A percentile compares a stretch with the other conserved stretches of the same genome.
Evolutionary conservation across 1,284 basidiomycete genomes (phyloP).

Genomic region (Takashimella tepidaria): DNA sequence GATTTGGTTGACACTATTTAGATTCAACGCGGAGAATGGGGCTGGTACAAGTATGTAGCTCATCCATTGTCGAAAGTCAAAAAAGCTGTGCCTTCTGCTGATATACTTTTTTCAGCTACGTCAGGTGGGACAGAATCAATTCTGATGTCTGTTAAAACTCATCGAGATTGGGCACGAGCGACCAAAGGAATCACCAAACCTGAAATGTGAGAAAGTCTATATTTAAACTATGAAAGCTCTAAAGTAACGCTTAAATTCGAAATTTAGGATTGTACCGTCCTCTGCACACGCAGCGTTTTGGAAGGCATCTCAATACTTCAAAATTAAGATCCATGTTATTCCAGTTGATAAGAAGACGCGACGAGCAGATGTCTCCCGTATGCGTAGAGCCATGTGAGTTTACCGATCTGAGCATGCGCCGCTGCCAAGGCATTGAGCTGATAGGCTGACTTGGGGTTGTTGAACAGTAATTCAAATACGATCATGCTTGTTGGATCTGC

Average conservation of each 20-base stretch:
- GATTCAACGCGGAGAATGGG: slow-evolving; percentile 74
- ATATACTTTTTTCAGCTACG: slow-evolving; percentile 56
- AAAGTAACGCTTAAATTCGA: neutral
- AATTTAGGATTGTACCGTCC: slow-evolving; percentile 66
- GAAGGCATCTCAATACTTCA: slow-evolving; percentile 85
- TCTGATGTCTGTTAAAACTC: slow-evolving; percentile 75
- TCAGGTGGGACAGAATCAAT: slow-evolving; percentile 96
- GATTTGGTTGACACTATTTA: no score
- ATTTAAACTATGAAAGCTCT: slow-evolving; percentile 8
- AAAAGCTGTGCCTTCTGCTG: neutral
- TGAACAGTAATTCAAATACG: slow-evolving; percentile 46
- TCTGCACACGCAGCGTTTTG: slow-evolving; percentile 93
- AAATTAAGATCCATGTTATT: slow-evolving; percentile 85
- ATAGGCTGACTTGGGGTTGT: slow-evolving; percentile 2
- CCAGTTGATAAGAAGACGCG: slow-evolving; percentile 79
- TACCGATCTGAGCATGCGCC: no score
- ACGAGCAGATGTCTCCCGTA: slow-evolving; percentile 68
- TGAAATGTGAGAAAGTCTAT: slow-evolving; percentile 68
- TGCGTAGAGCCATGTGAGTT: slow-evolving; percentile 78
- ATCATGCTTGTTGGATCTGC: slow-evolving; percentile 79
- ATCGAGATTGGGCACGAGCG: slow-evolving; percentile 83
- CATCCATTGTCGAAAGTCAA: neutral
- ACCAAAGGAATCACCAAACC: slow-evolving; percentile 85
- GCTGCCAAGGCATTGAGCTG: no score
- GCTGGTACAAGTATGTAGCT: slow-evolving; percentile 64